These are phyloP conservation scores for Quercus phellos DNA, from an alignment of 331 rosid genomes.

Conservation along the genomic window DNA sequence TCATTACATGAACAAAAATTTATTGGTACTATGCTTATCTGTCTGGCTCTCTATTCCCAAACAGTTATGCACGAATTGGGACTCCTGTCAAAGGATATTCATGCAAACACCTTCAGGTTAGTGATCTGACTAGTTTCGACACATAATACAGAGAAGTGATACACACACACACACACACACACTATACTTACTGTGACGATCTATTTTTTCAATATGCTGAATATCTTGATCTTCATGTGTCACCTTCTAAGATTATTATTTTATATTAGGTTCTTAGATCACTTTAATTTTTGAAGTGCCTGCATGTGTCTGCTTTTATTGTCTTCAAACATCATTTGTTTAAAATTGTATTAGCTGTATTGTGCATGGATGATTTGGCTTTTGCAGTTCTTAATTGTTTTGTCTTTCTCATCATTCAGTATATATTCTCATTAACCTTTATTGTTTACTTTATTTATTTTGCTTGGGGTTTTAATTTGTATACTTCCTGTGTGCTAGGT, in stretches of 20 bases:
- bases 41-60: conserved; percentile 24
- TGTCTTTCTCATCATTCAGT: not conserved
- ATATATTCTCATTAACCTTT: not conserved
- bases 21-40: conserved; percentile 15
- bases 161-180: too few species aligned
- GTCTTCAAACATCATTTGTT: not conserved
- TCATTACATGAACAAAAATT: not conserved
- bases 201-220: too few species aligned
- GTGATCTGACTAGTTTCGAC: conserved; percentile 22
- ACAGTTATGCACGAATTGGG: conserved; percentile 68
- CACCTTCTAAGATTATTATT: too few species aligned
- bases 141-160: conserved; percentile 13
- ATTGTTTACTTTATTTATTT: too few species aligned
- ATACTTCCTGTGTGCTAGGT: too few species aligned
- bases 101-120: conserved; percentile 90
- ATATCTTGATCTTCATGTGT: too few species aligned
- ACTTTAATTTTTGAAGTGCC: not conserved
- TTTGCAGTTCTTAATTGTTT: not conserved
- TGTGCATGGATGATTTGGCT: not conserved
- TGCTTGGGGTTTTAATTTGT: too few species aligned
- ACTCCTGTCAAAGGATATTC: conserved; percentile 84
- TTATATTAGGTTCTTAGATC: not conserved
- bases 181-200: too few species aligned
- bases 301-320: not conserved
- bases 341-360: not conserved